Base-by-base conservation (phyloP, 768 basidiomycete species). In the Pisolithus marmoratus region DNA sequence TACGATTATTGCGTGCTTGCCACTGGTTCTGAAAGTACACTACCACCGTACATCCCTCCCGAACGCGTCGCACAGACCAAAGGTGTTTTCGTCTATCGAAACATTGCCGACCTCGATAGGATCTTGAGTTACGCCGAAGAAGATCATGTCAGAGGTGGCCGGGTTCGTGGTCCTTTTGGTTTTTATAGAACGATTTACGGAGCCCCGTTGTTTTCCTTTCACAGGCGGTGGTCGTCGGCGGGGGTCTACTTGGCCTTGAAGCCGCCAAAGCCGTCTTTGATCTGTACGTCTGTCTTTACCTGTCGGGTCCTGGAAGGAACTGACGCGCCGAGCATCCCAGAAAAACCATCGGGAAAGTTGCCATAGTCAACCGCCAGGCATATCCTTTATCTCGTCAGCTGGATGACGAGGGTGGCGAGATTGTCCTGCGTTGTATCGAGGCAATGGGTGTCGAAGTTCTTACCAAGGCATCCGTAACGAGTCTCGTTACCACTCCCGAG, bases 21-120 rank as follows among this genome's bases (percentile, higher is more conserved):
- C 1, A 87, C 87, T 0, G 87, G 87, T 2, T 87, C 85, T 1
- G 73, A 73, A 22, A 84, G 85, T 1, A 74, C 74, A 2, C 70
- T 87, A 15, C 86, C 87, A 4, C 71, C 78, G 0, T 85, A 83
- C 58, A 67, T 80, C 31, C 69, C 79, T 5, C 57, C 68, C 1
- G 69, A 72, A 27, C 58, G 70, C 15, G 69, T 72, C 4, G 66
- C 62, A 17, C 63, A 59, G 27, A 76, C 73, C 7, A 72, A 71
- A 36, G 87, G 87, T 5, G 68, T 84, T 2, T 87, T 87, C 53
- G 84, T 85, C 0, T 90, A 90, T 60, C 79, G 87, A 29, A 86
- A 80, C 54, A 79, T 90, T 42, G 67, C 81, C 20, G 87, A 90
- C 60, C 69, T 90, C 38, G 78, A 86, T 51, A 70, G 66, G 5